A percentile compares a stretch with the other conserved stretches of the same genome.
Conservation (phyloP, 805 yeast genomes). For the Yamadazyma nakazawae region DNA sequence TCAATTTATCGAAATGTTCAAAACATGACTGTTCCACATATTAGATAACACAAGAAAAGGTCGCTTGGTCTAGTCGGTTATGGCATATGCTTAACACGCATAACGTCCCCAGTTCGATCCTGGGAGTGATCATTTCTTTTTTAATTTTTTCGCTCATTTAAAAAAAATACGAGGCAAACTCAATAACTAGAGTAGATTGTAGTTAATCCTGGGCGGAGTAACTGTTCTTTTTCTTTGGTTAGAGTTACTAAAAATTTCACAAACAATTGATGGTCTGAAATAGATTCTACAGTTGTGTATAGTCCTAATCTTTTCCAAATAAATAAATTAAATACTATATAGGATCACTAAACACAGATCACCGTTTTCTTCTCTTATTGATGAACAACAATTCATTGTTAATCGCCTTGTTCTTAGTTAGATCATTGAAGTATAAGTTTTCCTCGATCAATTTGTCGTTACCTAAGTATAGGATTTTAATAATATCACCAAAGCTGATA, state of each 20-base stretch:
- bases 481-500: constrained; percentile 67
- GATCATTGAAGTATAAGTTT: constrained; percentile 47
- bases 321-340: not conserved
- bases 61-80: constrained; percentile 99
- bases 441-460: constrained; percentile 67
- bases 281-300: too few relatives aligned
- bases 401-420: constrained; percentile 23
- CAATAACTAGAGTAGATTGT: not conserved
- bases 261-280: too few relatives aligned
- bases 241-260: too few relatives aligned
- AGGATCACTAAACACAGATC: not conserved
- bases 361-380: constrained; percentile 42
- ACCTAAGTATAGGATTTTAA: constrained; percentile 73
- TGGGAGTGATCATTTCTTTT: constrained; percentile 85
- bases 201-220: not conserved
- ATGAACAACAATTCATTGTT: constrained; percentile 51
- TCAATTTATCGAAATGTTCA: too few relatives aligned
- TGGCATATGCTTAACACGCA: constrained; percentile 99
- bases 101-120: constrained; percentile 99
- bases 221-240: too few relatives aligned
- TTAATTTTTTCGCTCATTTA: constrained; percentile 10
- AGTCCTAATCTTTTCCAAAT: not conserved
- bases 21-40: too few relatives aligned
- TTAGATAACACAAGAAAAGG: constrained; percentile 35
- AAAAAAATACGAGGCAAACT: too few relatives aligned